A percentile compares a stretch with the other conserved stretches of the same genome.
Evolutionary conservation across 176 grass and related monocot species (phyloP).

Genomic region (Cenchrus fungigraminus): DNA sequence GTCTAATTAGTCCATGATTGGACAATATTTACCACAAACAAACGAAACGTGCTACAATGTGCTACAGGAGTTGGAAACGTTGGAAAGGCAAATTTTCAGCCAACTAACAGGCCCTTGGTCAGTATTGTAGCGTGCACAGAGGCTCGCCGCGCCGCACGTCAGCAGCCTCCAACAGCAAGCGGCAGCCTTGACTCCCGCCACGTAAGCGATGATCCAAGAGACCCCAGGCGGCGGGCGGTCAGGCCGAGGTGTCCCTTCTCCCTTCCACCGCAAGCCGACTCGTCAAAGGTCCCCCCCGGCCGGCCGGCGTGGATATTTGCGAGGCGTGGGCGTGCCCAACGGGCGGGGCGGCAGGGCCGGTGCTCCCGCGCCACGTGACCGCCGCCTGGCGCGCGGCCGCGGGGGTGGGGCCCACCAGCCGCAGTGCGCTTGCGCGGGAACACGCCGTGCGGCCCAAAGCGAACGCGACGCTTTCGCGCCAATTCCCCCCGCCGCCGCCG

Average conservation of each 20-base stretch:
- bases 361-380: slow-evolving; percentile 25
- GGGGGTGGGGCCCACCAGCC: background rate
- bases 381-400: background rate
- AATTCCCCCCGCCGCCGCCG: background rate
- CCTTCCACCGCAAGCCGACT: background rate
- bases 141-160: background rate
- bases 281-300: background rate
- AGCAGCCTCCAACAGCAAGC: background rate
- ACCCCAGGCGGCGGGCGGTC: too few relatives aligned
- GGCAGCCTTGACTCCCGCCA: background rate
- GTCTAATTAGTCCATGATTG: too few relatives aligned
- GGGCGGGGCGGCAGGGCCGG: too few relatives aligned
- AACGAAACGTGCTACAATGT: too few relatives aligned
- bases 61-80: too few relatives aligned
- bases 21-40: too few relatives aligned
- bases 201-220: background rate
- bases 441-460: slow-evolving; percentile 1
- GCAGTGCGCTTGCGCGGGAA: slow-evolving; percentile 42
- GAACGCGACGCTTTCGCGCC: slow-evolving; percentile 38
- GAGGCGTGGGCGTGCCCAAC: background rate
- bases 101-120: background rate
- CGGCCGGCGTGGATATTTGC: background rate
- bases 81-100: too few relatives aligned
- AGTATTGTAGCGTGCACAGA: too few relatives aligned
- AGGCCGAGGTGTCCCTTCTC: background rate